Evolutionary conservation across 2,329 filamentous ascomycete species (phyloP).

Genomic region (Alternaria burnsii): DNA sequence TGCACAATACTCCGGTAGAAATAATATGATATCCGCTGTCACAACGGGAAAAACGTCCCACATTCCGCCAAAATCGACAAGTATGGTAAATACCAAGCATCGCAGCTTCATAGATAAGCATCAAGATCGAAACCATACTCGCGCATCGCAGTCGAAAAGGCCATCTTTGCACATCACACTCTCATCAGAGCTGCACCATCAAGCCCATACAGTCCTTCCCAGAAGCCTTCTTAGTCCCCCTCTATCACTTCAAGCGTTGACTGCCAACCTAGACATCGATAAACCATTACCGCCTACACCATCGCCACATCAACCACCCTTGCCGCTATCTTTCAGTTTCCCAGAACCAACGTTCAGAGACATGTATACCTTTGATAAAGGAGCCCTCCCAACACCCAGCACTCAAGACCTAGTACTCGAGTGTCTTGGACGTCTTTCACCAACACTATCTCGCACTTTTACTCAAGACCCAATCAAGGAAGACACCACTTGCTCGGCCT

Average conservation of each 20-base stretch:
- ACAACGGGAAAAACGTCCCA: not conserved
- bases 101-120: not conserved
- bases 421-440: not conserved
- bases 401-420: not conserved
- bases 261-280: not conserved
- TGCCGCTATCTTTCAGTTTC: not conserved
- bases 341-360: not conserved
- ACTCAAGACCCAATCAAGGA: not conserved
- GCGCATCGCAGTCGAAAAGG: not conserved
- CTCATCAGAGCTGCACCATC: accelerated
- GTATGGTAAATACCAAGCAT: not conserved
- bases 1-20: not conserved
- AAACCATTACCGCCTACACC: not conserved
- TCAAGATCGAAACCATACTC: not conserved
- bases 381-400: accelerated
- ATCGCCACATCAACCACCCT: not conserved
- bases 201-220: not conserved
- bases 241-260: not conserved
- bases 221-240: not conserved
- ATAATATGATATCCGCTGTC: not conserved
- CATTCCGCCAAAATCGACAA: not conserved
- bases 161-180: not conserved
- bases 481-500: not conserved
- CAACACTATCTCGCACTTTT: not conserved
- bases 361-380: no score